Evolutionary conservation across 257 asterid species (phyloP).

Genomic region (Voacanga thouarsii): DNA sequence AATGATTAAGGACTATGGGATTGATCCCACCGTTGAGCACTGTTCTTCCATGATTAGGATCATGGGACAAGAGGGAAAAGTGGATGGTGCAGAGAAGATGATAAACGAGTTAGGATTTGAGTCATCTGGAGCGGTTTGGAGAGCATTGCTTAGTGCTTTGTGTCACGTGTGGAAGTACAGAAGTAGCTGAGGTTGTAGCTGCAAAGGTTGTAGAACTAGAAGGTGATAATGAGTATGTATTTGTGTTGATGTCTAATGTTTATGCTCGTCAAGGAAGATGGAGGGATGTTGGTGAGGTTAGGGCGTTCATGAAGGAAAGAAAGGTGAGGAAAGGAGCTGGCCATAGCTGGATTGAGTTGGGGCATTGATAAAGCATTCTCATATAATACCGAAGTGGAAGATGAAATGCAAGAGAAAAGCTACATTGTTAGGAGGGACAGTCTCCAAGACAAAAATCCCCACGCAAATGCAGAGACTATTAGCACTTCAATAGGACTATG

Average conservation of each 20-base stretch:
- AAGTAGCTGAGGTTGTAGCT: constrained; percentile 53
- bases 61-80: constrained; percentile 63
- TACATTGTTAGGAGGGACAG: not conserved
- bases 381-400: not conserved
- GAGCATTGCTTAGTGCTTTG: constrained; percentile 59
- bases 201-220: constrained; percentile 51
- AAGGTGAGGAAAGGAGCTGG: constrained; percentile 52
- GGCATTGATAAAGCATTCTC: not conserved
- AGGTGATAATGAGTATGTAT: constrained; percentile 48
- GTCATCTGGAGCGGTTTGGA: constrained; percentile 57
- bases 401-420: not conserved
- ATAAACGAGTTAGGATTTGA: constrained; percentile 42
- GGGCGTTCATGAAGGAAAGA: constrained; percentile 59
- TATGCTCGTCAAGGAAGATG: constrained; percentile 52
- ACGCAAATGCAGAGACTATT: too few species aligned
- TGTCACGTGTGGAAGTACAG: constrained; percentile 39
- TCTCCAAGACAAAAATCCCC: too few species aligned
- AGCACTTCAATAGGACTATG: too few species aligned
- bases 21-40: constrained; percentile 62
- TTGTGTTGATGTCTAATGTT: constrained; percentile 53
- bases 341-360: constrained; percentile 55
- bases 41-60: constrained; percentile 61
- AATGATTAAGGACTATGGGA: constrained; percentile 39
- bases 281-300: constrained; percentile 43
- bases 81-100: constrained; percentile 49